Conservation (phyloP, 2,329 filamentous ascomycete species). For the Nothophaeocryptopus gaeumannii region DNA sequence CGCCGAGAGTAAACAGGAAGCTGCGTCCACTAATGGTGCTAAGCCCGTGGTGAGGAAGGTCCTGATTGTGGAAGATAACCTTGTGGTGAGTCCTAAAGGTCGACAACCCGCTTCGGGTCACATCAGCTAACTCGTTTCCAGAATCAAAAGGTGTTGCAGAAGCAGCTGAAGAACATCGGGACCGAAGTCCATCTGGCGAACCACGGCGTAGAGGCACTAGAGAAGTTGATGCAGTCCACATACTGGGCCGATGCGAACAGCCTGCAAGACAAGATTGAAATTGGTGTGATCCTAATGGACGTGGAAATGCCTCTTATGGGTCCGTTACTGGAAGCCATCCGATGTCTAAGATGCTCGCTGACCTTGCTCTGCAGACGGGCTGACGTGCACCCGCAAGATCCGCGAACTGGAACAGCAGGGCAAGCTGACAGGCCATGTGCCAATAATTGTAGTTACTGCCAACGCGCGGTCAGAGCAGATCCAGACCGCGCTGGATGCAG, state of each 20-base stretch:
- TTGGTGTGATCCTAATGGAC: conserved; percentile 68
- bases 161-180: conserved; percentile 49
- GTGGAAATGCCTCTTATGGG: conserved; percentile 80
- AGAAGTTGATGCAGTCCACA: conserved; percentile 42
- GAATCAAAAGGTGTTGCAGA: conserved; percentile 50
- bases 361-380: conserved; percentile 50
- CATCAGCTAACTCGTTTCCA: background rate
- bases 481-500: conserved; percentile 65
- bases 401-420: conserved; percentile 64
- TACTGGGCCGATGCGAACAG: conserved; percentile 39
- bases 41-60: conserved; percentile 25
- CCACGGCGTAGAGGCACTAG: conserved; percentile 50
- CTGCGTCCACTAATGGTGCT: background rate
- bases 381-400: conserved; percentile 68
- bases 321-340: background rate
- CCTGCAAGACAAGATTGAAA: conserved; percentile 21
- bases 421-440: conserved; percentile 63
- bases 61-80: conserved; percentile 45
- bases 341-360: conserved; percentile 5
- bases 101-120: background rate
- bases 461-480: conserved; percentile 76
- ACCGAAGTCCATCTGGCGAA: conserved; percentile 48
- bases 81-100: conserved; percentile 31
- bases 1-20: conserved; percentile 2
- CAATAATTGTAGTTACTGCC: conserved; percentile 78